Evolutionary conservation across 2,329 filamentous ascomycete genomes (phyloP).

Genomic region (Cercospora nicotianae): DNA sequence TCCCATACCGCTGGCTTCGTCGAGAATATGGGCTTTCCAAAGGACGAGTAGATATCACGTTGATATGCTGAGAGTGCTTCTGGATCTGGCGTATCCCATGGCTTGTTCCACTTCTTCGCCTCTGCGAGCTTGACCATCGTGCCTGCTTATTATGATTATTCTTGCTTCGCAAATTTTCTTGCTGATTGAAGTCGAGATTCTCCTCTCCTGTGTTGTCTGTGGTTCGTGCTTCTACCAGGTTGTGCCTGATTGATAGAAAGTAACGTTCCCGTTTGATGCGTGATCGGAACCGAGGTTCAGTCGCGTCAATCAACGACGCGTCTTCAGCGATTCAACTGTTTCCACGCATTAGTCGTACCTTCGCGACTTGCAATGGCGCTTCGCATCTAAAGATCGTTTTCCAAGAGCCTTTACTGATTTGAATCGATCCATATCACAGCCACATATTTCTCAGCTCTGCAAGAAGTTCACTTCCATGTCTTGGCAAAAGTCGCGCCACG

Average conservation of each 20-base stretch:
- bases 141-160: neutral
- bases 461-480: neutral
- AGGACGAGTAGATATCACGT: slow-evolving; percentile 41
- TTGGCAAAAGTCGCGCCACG: neutral
- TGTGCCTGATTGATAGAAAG: neutral
- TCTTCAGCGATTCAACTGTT: neutral
- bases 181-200: neutral
- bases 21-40: slow-evolving; percentile 42
- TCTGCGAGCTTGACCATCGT: slow-evolving; percentile 25
- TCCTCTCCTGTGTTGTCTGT: neutral
- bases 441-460: neutral
- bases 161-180: neutral
- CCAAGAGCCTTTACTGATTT: neutral
- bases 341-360: neutral
- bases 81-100: slow-evolving; percentile 40
- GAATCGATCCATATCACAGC: neutral
- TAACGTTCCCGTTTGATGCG: neutral
- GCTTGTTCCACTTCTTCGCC: slow-evolving; percentile 23
- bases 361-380: neutral
- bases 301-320: slow-evolving; percentile 6
- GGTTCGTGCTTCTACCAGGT: neutral
- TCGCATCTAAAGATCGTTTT: neutral
- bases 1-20: slow-evolving; percentile 46
- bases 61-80: slow-evolving; percentile 35
- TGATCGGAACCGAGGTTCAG: slow-evolving; percentile 6